These are phyloP conservation scores for Trametes cinnabarina DNA, from an alignment of 768 basidiomycete species.

Conservation along the genomic window DNA sequence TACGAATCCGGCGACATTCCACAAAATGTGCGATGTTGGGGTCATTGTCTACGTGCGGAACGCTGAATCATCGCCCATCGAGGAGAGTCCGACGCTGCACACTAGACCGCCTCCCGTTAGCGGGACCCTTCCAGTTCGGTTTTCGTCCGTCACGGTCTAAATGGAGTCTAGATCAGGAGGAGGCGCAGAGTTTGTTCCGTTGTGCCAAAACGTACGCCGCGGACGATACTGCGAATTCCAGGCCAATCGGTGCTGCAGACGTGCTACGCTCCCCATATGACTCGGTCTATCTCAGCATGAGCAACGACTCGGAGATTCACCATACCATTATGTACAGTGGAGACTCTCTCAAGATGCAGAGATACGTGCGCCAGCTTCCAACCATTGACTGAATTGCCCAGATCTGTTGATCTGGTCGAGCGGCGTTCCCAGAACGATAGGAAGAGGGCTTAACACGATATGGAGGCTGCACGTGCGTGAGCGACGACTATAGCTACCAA, in stretches of 20 bases:
- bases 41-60: too few relatives aligned
- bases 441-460: too few relatives aligned
- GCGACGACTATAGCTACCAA: too few relatives aligned
- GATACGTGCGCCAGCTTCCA: slow-evolving; percentile 77
- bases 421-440: too few relatives aligned
- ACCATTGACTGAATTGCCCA: slow-evolving; percentile 67
- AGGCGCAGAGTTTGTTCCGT: slow-evolving; percentile 34
- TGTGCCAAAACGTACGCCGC: slow-evolving; percentile 55
- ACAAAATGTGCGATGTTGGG: too few relatives aligned
- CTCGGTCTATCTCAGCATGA: slow-evolving; percentile 90
- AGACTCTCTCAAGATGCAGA: slow-evolving; percentile 84
- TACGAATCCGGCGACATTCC: too few relatives aligned
- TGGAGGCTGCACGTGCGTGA: too few relatives aligned
- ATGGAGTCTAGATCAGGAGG: slow-evolving; percentile 24
- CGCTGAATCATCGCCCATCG: too few relatives aligned
- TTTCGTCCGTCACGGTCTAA: slow-evolving; percentile 49
- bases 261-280: slow-evolving; percentile 58
- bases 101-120: slow-evolving; percentile 84
- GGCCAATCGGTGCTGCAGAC: slow-evolving; percentile 63
- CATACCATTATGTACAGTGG: slow-evolving; percentile 87
- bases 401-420: slow-evolving; percentile 94
- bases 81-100: too few relatives aligned
- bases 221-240: slow-evolving; percentile 52
- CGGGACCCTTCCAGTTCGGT: slow-evolving; percentile 94
- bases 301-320: slow-evolving; percentile 95